Evolutionary conservation across 2,329 filamentous ascomycete genomes (phyloP).

Genomic region (Botrytis hyacinthi): DNA sequence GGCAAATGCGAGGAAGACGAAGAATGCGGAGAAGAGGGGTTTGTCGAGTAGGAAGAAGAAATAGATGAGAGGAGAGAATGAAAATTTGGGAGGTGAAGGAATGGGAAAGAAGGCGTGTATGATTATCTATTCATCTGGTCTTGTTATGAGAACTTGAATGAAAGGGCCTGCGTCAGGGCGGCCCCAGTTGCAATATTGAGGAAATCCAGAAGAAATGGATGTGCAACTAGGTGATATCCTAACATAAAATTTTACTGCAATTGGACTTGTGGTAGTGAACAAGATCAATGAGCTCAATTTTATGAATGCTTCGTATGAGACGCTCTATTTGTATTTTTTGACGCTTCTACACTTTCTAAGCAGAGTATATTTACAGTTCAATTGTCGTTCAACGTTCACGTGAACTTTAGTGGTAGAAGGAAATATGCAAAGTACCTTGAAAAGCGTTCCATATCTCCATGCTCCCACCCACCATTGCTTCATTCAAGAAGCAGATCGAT

Average conservation of each 20-base stretch:
- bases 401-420: rapidly evolving
- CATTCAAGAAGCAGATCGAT: neutral
- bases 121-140: slow-evolving; percentile 1
- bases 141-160: neutral
- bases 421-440: too few species aligned
- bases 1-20: slow-evolving; percentile 49
- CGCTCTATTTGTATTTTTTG: neutral
- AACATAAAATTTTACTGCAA: neutral
- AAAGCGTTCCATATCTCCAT: neutral
- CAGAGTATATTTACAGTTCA: too few species aligned
- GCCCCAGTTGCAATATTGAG: neutral
- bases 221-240: neutral
- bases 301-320: neutral
- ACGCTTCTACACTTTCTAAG: neutral
- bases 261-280: neutral
- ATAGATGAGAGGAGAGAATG: neutral
- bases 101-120: neutral
- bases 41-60: slow-evolving; percentile 44
- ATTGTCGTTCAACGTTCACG: neutral
- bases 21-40: slow-evolving; percentile 53
- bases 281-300: neutral
- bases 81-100: neutral
- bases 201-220: neutral
- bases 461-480: neutral
- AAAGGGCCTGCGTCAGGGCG: neutral